A percentile compares a stretch with the other conserved stretches of the same genome.
phyloP scores from a whole-genome alignment of 1,139 yeast species.

The Schizosaccharomyces versatilis region DNA sequence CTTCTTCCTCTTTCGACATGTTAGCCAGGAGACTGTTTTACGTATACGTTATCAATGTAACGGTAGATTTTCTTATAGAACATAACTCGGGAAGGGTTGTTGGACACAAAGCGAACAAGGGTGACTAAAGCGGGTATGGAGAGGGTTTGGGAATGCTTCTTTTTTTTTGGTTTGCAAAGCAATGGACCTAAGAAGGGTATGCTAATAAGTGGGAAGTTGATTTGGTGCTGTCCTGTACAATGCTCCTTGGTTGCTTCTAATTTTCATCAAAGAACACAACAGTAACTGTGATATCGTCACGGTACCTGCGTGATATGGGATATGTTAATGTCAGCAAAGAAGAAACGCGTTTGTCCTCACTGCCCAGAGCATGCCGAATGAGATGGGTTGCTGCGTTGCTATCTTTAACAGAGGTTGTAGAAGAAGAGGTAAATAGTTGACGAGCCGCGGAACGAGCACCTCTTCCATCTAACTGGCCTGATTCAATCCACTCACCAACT shows the following conservation, averaged over 20 bases:
- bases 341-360: constrained; percentile 72
- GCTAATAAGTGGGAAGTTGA: too few species aligned
- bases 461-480: constrained; percentile 1
- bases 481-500: constrained; percentile 56
- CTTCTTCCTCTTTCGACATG: too few species aligned
- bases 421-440: constrained; percentile 26
- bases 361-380: constrained; percentile 81
- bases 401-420: constrained; percentile 23
- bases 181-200: too few species aligned
- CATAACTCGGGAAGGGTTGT: too few species aligned
- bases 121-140: too few species aligned
- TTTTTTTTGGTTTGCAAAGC: neutral
- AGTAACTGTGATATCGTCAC: constrained; percentile 90
- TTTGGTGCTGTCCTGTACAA: too few species aligned
- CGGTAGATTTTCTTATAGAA: too few species aligned
- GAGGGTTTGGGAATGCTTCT: neutral
- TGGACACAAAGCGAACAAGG: too few species aligned
- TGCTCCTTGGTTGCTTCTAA: constrained; percentile 4
- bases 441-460: neutral
- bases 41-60: too few species aligned
- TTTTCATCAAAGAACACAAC: constrained; percentile 62
- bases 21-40: too few species aligned
- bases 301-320: constrained; percentile 71
- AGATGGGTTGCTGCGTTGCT: constrained; percentile 79
- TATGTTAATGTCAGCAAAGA: constrained; percentile 83